These are phyloP conservation scores for Gymnopilus dilepis DNA, from an alignment of 768 basidiomycete species.

Conservation along the genomic window DNA sequence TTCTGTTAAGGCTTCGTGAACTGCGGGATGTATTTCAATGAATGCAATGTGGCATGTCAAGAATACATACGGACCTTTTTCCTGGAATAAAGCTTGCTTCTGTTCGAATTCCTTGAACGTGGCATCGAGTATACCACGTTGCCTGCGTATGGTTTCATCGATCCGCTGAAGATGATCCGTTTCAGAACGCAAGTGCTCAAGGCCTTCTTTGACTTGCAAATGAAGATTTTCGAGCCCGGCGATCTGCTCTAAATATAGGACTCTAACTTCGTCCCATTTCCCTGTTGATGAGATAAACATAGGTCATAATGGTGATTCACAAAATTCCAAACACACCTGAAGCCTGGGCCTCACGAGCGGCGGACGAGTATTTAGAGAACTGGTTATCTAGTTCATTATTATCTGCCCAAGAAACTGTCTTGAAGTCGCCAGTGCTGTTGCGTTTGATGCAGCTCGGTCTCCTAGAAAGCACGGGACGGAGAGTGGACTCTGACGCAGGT, in stretches of 20 bases:
- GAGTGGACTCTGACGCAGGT: slow-evolving; percentile 16
- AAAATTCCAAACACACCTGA: slow-evolving; percentile 33
- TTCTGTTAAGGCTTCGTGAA: slow-evolving; percentile 48
- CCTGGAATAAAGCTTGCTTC: slow-evolving; percentile 46
- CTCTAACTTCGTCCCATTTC: slow-evolving; percentile 64
- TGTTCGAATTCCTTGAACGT: slow-evolving; percentile 49
- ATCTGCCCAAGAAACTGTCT: slow-evolving; percentile 81
- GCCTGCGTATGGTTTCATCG: slow-evolving; percentile 46
- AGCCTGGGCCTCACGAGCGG: slow-evolving; percentile 43
- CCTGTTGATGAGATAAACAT: slow-evolving; percentile 39
- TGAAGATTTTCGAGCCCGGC: slow-evolving; percentile 61
- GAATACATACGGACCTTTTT: slow-evolving; percentile 42
- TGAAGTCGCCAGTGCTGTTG: slow-evolving; percentile 58
- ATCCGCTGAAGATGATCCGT: slow-evolving; percentile 48
- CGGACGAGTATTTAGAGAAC: slow-evolving; percentile 51
- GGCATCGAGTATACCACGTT: slow-evolving; percentile 42
- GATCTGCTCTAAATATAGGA: slow-evolving; percentile 66
- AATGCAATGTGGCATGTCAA: background rate
- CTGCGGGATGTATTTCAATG: slow-evolving; percentile 25
- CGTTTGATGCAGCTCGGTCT: slow-evolving; percentile 72
- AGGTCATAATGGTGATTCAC: background rate
- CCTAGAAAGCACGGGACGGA: slow-evolving; percentile 26
- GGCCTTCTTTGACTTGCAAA: slow-evolving; percentile 52
- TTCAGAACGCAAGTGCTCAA: slow-evolving; percentile 48
- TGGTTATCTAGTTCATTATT: slow-evolving; percentile 61